phyloP scores from a whole-genome alignment of 768 basidiomycete species.

The Boletus speciosus region DNA sequence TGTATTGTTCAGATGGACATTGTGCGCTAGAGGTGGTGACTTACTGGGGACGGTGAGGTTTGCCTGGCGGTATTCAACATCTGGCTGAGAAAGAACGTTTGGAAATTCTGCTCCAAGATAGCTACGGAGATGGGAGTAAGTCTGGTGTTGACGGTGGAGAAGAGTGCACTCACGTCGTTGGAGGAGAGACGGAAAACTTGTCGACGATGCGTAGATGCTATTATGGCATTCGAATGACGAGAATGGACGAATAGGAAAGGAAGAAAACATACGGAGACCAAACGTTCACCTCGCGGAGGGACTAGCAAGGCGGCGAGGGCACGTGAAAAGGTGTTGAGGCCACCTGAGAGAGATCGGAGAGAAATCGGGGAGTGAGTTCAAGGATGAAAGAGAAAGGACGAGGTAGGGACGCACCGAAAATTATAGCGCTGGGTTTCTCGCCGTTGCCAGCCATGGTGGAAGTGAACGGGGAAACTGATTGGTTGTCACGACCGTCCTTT shows the following conservation, averaged over 20 bases:
- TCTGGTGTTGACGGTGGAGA: constrained; percentile 11
- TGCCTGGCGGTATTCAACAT: constrained; percentile 78
- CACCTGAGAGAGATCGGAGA: constrained; percentile 46
- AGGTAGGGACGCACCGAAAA: constrained; percentile 58
- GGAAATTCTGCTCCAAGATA: constrained; percentile 79
- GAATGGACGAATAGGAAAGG: constrained; percentile 7
- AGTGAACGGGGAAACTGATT: constrained; percentile 16
- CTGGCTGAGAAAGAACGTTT: constrained; percentile 58
- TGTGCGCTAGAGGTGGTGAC: constrained; percentile 21
- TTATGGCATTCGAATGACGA: constrained; percentile 4
- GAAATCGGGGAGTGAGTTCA: constrained; percentile 1
- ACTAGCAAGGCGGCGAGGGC: constrained; percentile 66
- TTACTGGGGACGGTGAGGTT: constrained; percentile 73
- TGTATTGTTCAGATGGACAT: constrained; percentile 12
- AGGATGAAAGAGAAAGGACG: background rate
- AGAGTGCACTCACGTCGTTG: constrained; percentile 58
- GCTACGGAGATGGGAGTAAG: constrained; percentile 35
- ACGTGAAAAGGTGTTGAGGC: constrained; percentile 76
- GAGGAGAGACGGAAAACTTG: constrained; percentile 66
- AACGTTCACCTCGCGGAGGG: constrained; percentile 60
- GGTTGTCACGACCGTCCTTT: constrained; percentile 23
- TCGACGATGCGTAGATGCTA: constrained; percentile 72
- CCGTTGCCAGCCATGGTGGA: constrained; percentile 32
- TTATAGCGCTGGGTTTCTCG: constrained; percentile 62
- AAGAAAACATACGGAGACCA: constrained; percentile 61